Evolutionary conservation across 805 yeast species (phyloP).

Genomic region (Metschnikowia sp.): DNA sequence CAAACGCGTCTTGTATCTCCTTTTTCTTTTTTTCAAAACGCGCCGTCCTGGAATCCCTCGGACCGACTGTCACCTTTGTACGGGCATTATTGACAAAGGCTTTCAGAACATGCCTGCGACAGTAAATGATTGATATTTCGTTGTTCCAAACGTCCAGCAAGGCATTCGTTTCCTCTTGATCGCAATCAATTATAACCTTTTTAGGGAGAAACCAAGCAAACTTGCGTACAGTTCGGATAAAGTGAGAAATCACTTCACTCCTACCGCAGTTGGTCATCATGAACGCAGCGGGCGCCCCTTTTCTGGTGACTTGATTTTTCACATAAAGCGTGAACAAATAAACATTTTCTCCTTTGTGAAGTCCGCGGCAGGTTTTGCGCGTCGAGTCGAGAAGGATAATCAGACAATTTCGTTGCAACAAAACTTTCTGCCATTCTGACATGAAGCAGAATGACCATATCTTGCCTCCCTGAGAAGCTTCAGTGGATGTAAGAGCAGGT

Average conservation of each 20-base stretch:
- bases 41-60: not conserved
- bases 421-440: not conserved
- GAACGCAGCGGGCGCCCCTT: conserved; percentile 3
- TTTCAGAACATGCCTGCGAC: not conserved
- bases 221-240: not conserved
- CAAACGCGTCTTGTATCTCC: not conserved
- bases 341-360: not conserved
- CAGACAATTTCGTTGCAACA: not conserved
- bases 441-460: conserved; percentile 2
- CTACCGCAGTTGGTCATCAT: not conserved
- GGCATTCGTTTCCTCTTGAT: not conserved
- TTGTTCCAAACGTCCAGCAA: not conserved
- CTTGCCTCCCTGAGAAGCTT: not conserved
- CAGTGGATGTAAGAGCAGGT: not conserved
- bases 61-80: not conserved
- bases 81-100: not conserved
- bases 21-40: not conserved
- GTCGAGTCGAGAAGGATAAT: not conserved
- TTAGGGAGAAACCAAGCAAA: not conserved
- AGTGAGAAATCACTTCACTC: not conserved
- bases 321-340: not conserved
- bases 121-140: not conserved
- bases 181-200: not conserved
- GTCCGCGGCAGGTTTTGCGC: not conserved
- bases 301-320: not conserved